Base-by-base conservation (phyloP, 352 stramenopile genomes). In the Phytophthora boehmeriae region DNA sequence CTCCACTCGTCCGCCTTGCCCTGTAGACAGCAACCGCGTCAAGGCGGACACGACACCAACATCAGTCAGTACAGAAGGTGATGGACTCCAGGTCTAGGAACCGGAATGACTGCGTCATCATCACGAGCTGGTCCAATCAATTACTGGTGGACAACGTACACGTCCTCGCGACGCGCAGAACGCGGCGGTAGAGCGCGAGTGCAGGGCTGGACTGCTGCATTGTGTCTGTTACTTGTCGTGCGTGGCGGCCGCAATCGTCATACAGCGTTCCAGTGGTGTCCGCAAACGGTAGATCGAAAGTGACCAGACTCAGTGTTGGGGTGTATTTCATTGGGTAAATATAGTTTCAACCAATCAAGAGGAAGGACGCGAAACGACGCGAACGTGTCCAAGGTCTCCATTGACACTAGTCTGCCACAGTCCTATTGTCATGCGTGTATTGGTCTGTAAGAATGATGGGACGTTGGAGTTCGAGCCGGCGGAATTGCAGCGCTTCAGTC, bases 361-460 rank as follows among this genome's bases (percentile, higher is more conserved):
- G 5, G 4, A 22, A 17, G 22, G 38, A 17, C 38, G 14, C 38
- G 38, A 44, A 44, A 44, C 38, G 38, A 44, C 38, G 38, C 38
- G 38, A 20, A 22, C 13, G 19, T 19, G 43, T 36, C 19, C 8
- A 19, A 35, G 43, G n/a, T n/a, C n/a, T n/a, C 23, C 25, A 8
- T 30, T 30, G 25, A 6, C 3, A 30, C 25, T 30, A 30, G 6
- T 6, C n/a, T 6, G 6, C 25, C 25, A 30, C 3, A 30, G 25
- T 30, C 6, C 25, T 3, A 8, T 30, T 17, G 9, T 74, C 52
- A 80, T 89, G 75, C 74, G 63, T 20, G 79, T 91, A 44, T 45
- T 89, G 41, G 80, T 91, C 25, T 90, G 84, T 66, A 91, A 91
- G 78, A 93, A 93, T 67, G 80, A 91, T 63, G 81, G 81, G 36